A percentile compares a stretch with the other conserved stretches of the same genome.
Conservation (phyloP, 768 basidiomycete species). For the Suillus weaverae region DNA sequence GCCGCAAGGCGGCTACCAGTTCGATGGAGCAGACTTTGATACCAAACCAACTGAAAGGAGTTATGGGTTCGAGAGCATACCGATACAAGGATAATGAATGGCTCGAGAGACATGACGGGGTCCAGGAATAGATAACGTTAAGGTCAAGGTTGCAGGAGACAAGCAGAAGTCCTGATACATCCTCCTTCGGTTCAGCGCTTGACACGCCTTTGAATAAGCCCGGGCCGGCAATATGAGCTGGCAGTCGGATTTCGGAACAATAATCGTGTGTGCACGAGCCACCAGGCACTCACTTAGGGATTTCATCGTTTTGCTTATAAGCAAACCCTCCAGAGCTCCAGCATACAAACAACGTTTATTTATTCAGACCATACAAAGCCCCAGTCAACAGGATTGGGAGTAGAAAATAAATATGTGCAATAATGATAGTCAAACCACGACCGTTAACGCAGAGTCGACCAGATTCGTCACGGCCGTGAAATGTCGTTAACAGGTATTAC, state of each 20-base stretch:
- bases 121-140: not conserved
- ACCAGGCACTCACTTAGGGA: not conserved
- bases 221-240: not conserved
- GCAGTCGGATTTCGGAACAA: not conserved
- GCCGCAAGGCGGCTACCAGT: slow-evolving; percentile 64
- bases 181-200: not conserved
- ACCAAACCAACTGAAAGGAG: slow-evolving; percentile 70
- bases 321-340: not conserved
- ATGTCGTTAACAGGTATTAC: not conserved
- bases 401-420: not conserved
- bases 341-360: not conserved
- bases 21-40: slow-evolving; percentile 62
- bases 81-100: slow-evolving; percentile 53
- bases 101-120: slow-evolving; percentile 34
- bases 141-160: not conserved
- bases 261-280: not conserved
- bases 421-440: not conserved
- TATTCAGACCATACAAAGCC: slow-evolving; percentile 14
- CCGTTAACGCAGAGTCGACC: not conserved
- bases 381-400: slow-evolving; percentile 9
- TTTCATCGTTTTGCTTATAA: not conserved
- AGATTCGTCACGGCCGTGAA: not conserved
- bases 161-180: not conserved
- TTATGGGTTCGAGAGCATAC: slow-evolving; percentile 54
- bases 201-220: not conserved